Conservation (phyloP, 164 flowering plant species). For the Akebia trifoliata region DNA sequence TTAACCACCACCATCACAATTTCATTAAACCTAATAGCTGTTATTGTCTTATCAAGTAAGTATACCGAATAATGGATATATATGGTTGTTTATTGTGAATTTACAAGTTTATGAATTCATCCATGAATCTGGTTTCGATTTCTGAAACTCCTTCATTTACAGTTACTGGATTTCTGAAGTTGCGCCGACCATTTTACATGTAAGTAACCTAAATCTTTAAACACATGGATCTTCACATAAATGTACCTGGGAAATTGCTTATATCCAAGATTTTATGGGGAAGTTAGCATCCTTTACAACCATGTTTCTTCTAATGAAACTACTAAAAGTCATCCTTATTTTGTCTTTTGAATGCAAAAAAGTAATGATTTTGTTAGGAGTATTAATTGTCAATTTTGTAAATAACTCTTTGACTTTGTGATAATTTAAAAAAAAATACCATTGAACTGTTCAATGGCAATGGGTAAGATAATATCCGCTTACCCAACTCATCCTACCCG, state of each 20-base stretch:
- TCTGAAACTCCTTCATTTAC: constrained; percentile 20
- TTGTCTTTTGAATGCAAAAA: too few species aligned
- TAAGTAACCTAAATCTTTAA: constrained; percentile 26
- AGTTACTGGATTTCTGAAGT: constrained; percentile 49
- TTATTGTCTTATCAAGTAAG: constrained; percentile 54
- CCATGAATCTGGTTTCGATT: not conserved
- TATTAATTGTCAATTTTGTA: too few species aligned
- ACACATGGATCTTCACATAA: not conserved
- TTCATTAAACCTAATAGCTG: constrained; percentile 44
- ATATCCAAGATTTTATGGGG: too few species aligned
- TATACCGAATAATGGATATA: not conserved
- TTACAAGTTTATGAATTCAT: not conserved
- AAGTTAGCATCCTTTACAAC: not conserved
- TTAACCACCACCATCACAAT: constrained; percentile 35
- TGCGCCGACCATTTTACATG: constrained; percentile 30
- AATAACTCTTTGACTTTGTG: too few species aligned
- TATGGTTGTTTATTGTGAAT: not conserved
- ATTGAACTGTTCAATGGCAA: too few species aligned
- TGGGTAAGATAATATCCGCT: too few species aligned
- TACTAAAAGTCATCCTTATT: too few species aligned
- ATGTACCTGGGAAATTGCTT: too few species aligned
- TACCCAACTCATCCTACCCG: too few species aligned
- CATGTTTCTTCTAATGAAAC: too few species aligned
- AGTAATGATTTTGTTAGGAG: too few species aligned
- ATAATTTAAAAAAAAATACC: too few species aligned